Base-by-base conservation (phyloP, 2,329 filamentous ascomycete genomes). In the Venturia pyrina region DNA sequence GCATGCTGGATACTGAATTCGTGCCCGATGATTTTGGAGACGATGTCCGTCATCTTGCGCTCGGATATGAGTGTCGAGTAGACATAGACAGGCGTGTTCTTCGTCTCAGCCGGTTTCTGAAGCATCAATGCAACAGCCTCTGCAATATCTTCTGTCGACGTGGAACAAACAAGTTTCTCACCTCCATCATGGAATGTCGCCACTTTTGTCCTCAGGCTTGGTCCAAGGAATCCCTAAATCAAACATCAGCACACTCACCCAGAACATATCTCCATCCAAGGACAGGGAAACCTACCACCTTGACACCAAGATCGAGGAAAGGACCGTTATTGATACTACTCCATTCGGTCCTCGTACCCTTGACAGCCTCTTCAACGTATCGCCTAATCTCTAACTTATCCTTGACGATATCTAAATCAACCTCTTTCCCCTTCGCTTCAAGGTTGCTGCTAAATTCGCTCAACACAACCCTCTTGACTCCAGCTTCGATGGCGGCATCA, bases 381-480 rank as follows among this genome's bases (percentile, higher is more conserved):
- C 67, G 15, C 19, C 53, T 66, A 17, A 66, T 65, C 50, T 65
- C 32, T 8, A 68, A 60, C 48, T 69, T 69, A n/a, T 64, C 65
- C 7, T 64, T 53, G 50, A 67, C 64, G 1, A 66, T 53, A n/a
- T 65, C 65, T 7, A 67, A 64, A n/a, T 63, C 56, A 7, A 65
- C 62, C 40, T 67, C 65, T 56, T 67, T 53, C 13, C 66, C 61
- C 37, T 62, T 65, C 1, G 62, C 46, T 46, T 69, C 46, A 24
- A 63, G 43, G 48, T 69, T 68, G 7, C 57, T 44, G 43, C 61
- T 73, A 63, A 73, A 76, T 56, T 76, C 74, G 41, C 75, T 73
- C 11, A 73, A 70, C 53, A 76, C 75, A 68, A 70, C 75, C 59
- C 75, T 69, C 8, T 72, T 73, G 5, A 75, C 74, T 3, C 70